Evolutionary conservation across 805 yeast species (phyloP).

Genomic region (Barnettozyma wickerhamii): DNA sequence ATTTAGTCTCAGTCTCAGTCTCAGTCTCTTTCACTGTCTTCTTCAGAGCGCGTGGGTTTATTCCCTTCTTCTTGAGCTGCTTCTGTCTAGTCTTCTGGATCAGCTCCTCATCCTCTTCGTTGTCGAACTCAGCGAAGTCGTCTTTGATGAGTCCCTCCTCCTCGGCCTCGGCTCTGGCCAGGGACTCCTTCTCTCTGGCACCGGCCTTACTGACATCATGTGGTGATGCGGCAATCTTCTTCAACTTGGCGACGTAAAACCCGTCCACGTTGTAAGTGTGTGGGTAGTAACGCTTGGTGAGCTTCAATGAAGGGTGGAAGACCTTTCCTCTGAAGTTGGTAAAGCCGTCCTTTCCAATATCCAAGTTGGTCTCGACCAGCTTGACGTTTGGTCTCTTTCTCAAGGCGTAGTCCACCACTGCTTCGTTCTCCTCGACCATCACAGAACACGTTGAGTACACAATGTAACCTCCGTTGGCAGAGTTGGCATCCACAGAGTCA

Average conservation of each 20-base stretch:
- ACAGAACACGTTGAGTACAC: conserved; percentile 98
- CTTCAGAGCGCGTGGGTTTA: conserved; percentile 50
- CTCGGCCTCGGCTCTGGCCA: conserved; percentile 77
- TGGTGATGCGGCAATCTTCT: conserved; percentile 83
- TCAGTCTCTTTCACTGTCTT: too few species aligned
- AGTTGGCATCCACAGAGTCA: conserved; percentile 93
- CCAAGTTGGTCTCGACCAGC: conserved; percentile 86
- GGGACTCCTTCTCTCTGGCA: conserved; percentile 77
- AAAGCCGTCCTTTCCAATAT: conserved; percentile 95
- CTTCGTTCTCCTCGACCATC: conserved; percentile 97
- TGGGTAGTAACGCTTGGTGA: conserved; percentile 95
- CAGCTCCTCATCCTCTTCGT: conserved; percentile 67
- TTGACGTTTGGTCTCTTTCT: conserved; percentile 95
- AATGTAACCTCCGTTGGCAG: conserved; percentile 87
- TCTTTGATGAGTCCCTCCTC: conserved; percentile 76
- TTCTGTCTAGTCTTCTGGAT: conserved; percentile 66
- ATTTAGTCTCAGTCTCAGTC: not conserved
- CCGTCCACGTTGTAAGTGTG: conserved; percentile 99
- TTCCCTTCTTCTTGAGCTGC: conserved; percentile 64
- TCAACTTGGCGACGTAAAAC: conserved; percentile 93
- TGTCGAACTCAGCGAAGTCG: conserved; percentile 75
- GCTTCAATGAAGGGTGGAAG: conserved; percentile 67
- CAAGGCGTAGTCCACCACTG: conserved; percentile 96
- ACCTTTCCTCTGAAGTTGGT: conserved; percentile 90
- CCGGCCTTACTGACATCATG: conserved; percentile 84